Evolutionary conservation across 1,284 basidiomycete genomes (phyloP), one percentile per base, ranked within the genome.

Genomic region (Pseudozyma flocculosa): DNA sequence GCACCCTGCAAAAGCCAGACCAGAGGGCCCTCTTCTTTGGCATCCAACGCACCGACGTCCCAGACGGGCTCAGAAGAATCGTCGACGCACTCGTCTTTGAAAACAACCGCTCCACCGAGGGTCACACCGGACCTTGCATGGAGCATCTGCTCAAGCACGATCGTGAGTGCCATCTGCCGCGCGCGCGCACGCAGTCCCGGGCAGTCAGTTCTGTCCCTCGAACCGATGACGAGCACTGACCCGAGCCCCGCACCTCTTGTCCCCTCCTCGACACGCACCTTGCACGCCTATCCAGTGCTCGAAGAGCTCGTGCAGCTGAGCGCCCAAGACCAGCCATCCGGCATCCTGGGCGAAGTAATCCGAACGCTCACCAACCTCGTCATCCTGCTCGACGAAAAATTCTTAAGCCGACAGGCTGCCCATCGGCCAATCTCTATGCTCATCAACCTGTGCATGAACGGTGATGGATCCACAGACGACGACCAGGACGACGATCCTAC

Each of bases 91-190:
- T 96, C 40, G 89, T 94, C 17, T 86, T 86, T 81, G 92, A 95
- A 78, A 87, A 88, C 22, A 87, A 87, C 17, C 82, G 86, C 58
- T 85, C 84, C 18, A 89, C 92, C 70, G 88, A 89, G 80, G 89
- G 89, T 55, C 53, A 64, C 55, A 58, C 66, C 2, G 92, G 92
- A 21, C 86, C 85, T 17, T 94, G 91, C 75, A 81, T 95, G 58
- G 94, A 96, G 79, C 91, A 90, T 78, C 83, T 95, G 26, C 80
- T 97, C 44, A 90, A 92, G 80, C 88, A 93, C 71, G 86, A 68
- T 83, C 92, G 29, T 90, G 89, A 73, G 32, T 29, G 7, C 29
- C 88, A 90, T 72, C n/a, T n/a, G n/a, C n/a, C n/a, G n/a, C n/a
- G n/a, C n/a, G n/a, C n/a, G n/a, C n/a, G n/a, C n/a, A n/a, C n/a